These are phyloP conservation scores for Botryotinia convoluta DNA, from an alignment of 2,329 filamentous ascomycete species.

Conservation along the genomic window DNA sequence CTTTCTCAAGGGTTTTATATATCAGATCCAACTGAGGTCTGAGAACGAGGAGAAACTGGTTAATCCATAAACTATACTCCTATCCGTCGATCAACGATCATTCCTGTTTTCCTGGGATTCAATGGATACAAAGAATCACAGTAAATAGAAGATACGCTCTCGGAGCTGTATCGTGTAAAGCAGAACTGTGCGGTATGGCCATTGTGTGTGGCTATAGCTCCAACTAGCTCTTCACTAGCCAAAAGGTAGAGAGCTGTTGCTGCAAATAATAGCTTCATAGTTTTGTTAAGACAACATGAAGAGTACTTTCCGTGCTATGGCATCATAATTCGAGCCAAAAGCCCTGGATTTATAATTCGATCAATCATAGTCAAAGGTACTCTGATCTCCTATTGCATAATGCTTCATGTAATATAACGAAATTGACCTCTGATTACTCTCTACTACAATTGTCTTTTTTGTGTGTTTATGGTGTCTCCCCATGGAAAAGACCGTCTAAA, in stretches of 20 bases:
- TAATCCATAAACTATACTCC: rapidly evolving
- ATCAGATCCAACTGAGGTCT: neutral
- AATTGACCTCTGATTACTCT: rapidly evolving
- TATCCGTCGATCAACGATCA: neutral
- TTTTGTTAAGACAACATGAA: no score
- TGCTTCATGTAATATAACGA: neutral
- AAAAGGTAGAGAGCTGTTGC: no score
- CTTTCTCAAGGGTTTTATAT: rapidly evolving
- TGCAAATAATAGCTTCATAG: no score
- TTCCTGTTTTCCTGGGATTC: neutral
- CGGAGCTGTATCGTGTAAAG: no score
- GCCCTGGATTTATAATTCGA: neutral
- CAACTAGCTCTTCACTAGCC: no score
- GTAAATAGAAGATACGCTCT: no score
- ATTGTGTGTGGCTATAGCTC: no score
- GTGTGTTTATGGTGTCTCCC: neutral
- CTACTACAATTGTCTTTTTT: neutral
- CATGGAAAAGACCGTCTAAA: neutral
- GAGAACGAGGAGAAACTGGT: neutral
- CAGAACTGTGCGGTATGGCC: no score
- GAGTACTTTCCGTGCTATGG: no score
- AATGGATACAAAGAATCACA: neutral
- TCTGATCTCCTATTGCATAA: neutral
- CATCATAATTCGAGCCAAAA: neutral
- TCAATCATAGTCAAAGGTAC: neutral